A percentile compares a stretch with the other conserved stretches of the same genome.
These are phyloP conservation scores for Fusarium ramigenum DNA, from an alignment of 2,329 filamentous ascomycete genomes.

Conservation along the genomic window DNA sequence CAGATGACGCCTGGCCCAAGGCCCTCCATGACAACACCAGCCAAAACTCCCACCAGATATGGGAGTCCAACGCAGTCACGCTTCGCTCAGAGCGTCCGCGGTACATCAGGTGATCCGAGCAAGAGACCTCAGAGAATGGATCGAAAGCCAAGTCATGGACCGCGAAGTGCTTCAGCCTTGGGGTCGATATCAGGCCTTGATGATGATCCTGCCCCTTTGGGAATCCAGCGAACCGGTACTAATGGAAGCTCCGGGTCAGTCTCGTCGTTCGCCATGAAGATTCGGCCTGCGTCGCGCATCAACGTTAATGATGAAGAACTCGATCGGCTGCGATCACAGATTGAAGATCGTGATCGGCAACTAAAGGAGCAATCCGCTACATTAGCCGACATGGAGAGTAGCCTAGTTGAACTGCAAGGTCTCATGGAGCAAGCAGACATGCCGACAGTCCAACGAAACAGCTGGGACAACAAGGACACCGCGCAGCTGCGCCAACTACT, in stretches of 20 bases:
- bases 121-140: slow-evolving; percentile 62
- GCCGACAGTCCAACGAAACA: slow-evolving; percentile 54
- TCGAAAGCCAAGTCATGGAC: slow-evolving; percentile 61
- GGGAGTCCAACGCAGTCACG: slow-evolving; percentile 60
- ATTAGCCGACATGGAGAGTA: slow-evolving; percentile 89
- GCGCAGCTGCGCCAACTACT: slow-evolving; percentile 82
- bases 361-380: slow-evolving; percentile 87
- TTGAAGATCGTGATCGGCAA: slow-evolving; percentile 86
- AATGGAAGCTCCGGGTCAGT: slow-evolving; percentile 65
- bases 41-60: slow-evolving; percentile 46
- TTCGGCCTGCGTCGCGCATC: slow-evolving; percentile 62
- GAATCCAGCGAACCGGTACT: slow-evolving; percentile 60
- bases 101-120: slow-evolving; percentile 68
- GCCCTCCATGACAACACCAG: slow-evolving; percentile 65
- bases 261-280: slow-evolving; percentile 63
- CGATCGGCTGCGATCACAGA: slow-evolving; percentile 74
- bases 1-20: slow-evolving; percentile 69
- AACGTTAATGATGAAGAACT: slow-evolving; percentile 74
- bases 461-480: slow-evolving; percentile 75
- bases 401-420: slow-evolving; percentile 77
- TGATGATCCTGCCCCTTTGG: slow-evolving; percentile 65
- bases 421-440: slow-evolving; percentile 70
- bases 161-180: slow-evolving; percentile 68
- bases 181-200: slow-evolving; percentile 63
- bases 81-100: slow-evolving; percentile 71